Percentiles rank a stretch among this genome's conserved stretches.
These are phyloP conservation scores for Spinacia oleracea DNA, from an alignment of 179 eudicot genomes.

Conservation along the genomic window DNA sequence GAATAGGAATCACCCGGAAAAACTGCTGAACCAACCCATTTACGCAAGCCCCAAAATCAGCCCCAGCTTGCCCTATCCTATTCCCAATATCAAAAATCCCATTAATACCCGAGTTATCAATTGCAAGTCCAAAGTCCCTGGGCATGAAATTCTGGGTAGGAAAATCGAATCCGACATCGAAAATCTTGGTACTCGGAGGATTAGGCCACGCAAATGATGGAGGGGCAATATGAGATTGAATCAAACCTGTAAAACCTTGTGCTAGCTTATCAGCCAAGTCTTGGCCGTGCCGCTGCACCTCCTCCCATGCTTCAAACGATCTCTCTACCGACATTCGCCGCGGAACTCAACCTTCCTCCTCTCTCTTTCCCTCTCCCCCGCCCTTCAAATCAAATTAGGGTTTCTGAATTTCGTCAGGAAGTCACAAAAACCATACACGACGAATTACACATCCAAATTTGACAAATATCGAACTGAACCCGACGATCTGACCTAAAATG, in stretches of 20 bases:
- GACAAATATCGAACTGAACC: not conserved
- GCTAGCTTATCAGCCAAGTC: slow-evolving; percentile 83
- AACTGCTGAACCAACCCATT: slow-evolving; percentile 83
- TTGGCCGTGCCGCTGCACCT: slow-evolving; percentile 89
- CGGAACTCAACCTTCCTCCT: not conserved
- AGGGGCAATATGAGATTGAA: slow-evolving; percentile 74
- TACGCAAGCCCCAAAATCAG: slow-evolving; percentile 71
- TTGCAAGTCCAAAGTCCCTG: slow-evolving; percentile 56
- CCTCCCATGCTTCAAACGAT: slow-evolving; percentile 97
- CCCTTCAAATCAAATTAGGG: slow-evolving; percentile 7
- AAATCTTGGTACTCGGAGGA: slow-evolving; percentile 49
- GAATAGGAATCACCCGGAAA: slow-evolving; percentile 55
- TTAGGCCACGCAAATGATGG: slow-evolving; percentile 78
- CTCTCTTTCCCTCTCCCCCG: not conserved
- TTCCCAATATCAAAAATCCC: slow-evolving; percentile 83
- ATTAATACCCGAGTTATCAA: slow-evolving; percentile 49
- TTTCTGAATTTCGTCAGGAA: not conserved
- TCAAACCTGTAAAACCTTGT: slow-evolving; percentile 78
- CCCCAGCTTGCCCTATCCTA: slow-evolving; percentile 83
- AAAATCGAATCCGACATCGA: slow-evolving; percentile 81
- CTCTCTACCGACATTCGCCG: slow-evolving; percentile 76
- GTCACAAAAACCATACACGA: not conserved
- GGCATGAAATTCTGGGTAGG: slow-evolving; percentile 52
- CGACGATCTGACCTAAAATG: not conserved
- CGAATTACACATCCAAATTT: too few species aligned